Conservation (phyloP, 202 grass and related monocot genomes). For the Miscanthus sacchariflorus region DNA sequence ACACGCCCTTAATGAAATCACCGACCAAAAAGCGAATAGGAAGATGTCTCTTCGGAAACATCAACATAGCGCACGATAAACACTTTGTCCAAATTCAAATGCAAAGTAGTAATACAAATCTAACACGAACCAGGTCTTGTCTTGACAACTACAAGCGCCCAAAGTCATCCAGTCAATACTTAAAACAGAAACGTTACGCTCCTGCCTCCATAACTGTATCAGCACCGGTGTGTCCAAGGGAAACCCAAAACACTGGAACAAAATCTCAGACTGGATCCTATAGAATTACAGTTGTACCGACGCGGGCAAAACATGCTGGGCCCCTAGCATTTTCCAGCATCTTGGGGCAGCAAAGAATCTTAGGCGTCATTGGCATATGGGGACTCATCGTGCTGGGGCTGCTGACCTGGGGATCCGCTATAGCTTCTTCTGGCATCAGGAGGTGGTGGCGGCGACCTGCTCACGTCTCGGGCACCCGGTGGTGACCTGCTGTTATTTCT, state of each 20-base stretch:
- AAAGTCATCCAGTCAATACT: constrained; percentile 32
- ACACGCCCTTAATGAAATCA: no score
- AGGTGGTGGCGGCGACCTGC: constrained; percentile 43
- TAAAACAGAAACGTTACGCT: constrained; percentile 29
- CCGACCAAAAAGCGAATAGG: background rate
- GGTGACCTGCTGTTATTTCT: constrained; percentile 55
- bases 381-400: constrained; percentile 64
- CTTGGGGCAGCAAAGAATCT: constrained; percentile 30
- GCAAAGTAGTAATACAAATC: constrained; percentile 26
- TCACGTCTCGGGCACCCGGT: constrained; percentile 30
- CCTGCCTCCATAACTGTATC: constrained; percentile 56
- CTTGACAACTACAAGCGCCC: constrained; percentile 35
- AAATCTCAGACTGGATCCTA: constrained; percentile 32
- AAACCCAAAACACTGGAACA: constrained; percentile 9
- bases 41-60: background rate
- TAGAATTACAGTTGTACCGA: constrained; percentile 44
- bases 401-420: constrained; percentile 54
- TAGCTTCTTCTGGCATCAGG: constrained; percentile 52
- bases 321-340: constrained; percentile 25
- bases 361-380: constrained; percentile 78
- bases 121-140: constrained; percentile 2
- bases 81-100: constrained; percentile 26
- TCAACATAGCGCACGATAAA: background rate
- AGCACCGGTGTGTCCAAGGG: constrained; percentile 37
- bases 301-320: constrained; percentile 2